These are phyloP conservation scores for Atalantia buxifolia DNA, from an alignment of 345 rosid genomes.

Conservation along the genomic window DNA sequence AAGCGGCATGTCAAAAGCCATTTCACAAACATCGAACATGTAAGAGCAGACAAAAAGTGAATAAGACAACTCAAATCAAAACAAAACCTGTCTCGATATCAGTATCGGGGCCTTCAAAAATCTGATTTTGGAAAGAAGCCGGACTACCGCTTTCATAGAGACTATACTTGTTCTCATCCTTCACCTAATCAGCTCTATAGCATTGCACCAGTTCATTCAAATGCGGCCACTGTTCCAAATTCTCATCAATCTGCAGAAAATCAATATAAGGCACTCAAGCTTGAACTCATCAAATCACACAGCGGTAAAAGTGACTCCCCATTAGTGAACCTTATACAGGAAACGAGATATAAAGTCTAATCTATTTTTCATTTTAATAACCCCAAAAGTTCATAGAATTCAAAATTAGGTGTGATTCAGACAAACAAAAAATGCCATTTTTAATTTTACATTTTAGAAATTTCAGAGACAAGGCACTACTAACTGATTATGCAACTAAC, in stretches of 20 bases:
- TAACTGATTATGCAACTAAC: not conserved
- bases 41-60: not conserved
- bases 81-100: conserved; percentile 84
- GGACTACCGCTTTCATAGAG: conserved; percentile 64
- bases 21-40: not conserved
- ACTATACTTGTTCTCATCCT: conserved; percentile 91
- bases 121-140: conserved; percentile 71
- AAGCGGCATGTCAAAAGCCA: conserved; percentile 17
- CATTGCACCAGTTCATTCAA: conserved; percentile 81
- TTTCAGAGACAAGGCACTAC: not conserved
- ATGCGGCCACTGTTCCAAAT: conserved; percentile 97
- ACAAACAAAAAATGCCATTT: not conserved
- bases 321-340: not conserved
- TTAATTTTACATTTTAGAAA: not conserved
- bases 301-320: not conserved
- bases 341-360: not conserved
- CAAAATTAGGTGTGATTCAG: not conserved
- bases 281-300: not conserved
- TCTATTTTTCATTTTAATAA: not conserved
- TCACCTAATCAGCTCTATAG: conserved; percentile 86
- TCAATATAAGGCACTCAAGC: not conserved
- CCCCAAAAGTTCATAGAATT: not conserved
- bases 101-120: conserved; percentile 96
- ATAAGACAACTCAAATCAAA: not conserved
- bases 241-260: conserved; percentile 69